Base-by-base conservation (phyloP, 2,329 filamentous ascomycete genomes). In the Ophiosphaerella herpotricha region DNA sequence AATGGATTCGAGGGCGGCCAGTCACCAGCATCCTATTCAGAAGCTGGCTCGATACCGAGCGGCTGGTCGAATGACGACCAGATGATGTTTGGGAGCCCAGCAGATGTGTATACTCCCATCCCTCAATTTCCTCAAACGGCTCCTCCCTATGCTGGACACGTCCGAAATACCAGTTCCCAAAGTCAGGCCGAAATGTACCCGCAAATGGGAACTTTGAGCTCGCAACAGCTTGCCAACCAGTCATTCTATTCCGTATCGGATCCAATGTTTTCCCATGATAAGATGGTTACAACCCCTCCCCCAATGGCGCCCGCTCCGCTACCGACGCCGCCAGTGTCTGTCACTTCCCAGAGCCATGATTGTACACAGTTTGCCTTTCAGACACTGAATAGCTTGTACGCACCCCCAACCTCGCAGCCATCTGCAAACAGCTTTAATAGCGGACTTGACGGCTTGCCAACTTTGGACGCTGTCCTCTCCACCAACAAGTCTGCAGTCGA, bases 361-460 rank as follows among this genome's bases (percentile, higher is more conserved):
- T 73, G 70, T 57, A 73, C 69, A 5, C 59, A 68, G 21, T 68
- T 70, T 40, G 69, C 70, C 18, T 73, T 73, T 43, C 62, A 67
- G 41, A 70, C 67, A 3, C 49, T 73, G 14, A 70, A 66, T 50
- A 71, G 63, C 42, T 55, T 73, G 5, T 70, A 70, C 51, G 58
- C 65, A 18, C 67, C 67, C 12, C 64, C 64, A 4, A 52, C 64
- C 18, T 57, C 58, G 39, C 65, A 67, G 48, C 57, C 61, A 33
- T 38, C 55, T 21, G 54, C 60, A 7, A 48, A 55, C n/a, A 63
- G 66, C 46, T 69, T 69, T 50, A 63, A 56, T 37, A 61, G 63
- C 40, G 39, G 50, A 18, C 50, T 58, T 7, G 50, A 62, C 21
- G 57, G 64, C 16, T 59, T 71, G 3, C 68, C 70, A 1, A 67